Evolutionary conservation across 2,329 filamentous ascomycete species (phyloP).

Genomic region (Penicillium sp.): DNA sequence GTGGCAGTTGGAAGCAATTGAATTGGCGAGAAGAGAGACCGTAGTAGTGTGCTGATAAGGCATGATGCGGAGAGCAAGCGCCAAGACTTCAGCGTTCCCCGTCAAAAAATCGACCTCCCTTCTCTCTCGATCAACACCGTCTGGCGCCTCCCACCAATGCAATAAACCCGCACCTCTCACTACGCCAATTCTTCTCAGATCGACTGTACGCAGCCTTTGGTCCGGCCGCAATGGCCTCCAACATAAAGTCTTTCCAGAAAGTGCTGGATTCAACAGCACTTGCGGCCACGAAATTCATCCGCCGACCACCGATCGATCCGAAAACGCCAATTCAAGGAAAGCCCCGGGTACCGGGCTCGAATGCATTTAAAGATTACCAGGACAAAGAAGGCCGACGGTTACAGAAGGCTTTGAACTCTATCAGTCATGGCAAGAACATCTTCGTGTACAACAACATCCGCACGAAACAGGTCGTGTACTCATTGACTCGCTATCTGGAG

Average conservation of each 20-base stretch:
- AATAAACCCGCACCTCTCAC: slow-evolving; percentile 11
- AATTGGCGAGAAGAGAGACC: slow-evolving; percentile 1
- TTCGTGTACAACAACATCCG: slow-evolving; percentile 54
- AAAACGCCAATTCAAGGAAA: slow-evolving; percentile 37
- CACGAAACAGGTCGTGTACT: slow-evolving; percentile 58
- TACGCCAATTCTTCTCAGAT: background rate
- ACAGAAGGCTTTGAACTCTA: slow-evolving; percentile 40
- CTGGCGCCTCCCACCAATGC: slow-evolving; percentile 14
- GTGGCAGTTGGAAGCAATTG: slow-evolving; percentile 7
- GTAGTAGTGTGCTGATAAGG: slow-evolving; percentile 13
- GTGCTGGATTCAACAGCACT: slow-evolving; percentile 36
- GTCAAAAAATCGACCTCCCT: slow-evolving; percentile 31
- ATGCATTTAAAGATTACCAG: slow-evolving; percentile 36
- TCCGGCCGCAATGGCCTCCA: slow-evolving; percentile 33
- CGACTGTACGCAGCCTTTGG: slow-evolving; percentile 12
- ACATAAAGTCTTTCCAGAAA: slow-evolving; percentile 26
- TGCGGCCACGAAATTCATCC: slow-evolving; percentile 30
- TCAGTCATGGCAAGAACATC: slow-evolving; percentile 51
- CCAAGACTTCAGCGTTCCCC: slow-evolving; percentile 22
- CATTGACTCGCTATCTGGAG: slow-evolving; percentile 48
- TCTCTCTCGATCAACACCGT: slow-evolving; percentile 13
- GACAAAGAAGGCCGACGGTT: slow-evolving; percentile 33
- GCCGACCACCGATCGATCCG: slow-evolving; percentile 30
- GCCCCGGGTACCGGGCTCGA: slow-evolving; percentile 32
- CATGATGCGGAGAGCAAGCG: slow-evolving; percentile 22